A percentile compares a stretch with the other conserved stretches of the same genome.
Conservation (phyloP, 1,139 yeast genomes). For the Magnusiomyces clavatus region DNA sequence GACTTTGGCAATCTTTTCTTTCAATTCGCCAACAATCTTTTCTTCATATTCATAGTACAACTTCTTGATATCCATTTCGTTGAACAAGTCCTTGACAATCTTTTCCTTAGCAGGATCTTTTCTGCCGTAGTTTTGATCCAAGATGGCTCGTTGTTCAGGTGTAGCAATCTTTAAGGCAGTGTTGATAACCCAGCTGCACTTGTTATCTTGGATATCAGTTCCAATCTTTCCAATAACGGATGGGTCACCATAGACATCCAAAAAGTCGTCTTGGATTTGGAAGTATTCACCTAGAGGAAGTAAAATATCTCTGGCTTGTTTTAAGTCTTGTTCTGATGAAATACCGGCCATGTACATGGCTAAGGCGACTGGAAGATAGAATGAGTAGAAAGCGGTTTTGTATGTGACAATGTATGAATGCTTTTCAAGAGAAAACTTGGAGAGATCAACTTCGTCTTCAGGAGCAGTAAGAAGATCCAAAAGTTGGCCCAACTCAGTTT, state of each 20-base stretch:
- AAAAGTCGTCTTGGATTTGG: conserved; percentile 96
- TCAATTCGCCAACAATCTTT: conserved; percentile 55
- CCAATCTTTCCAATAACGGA: conserved; percentile 98
- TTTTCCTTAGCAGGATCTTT: conserved; percentile 67
- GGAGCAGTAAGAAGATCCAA: conserved; percentile 95
- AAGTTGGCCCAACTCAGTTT: conserved; percentile 95
- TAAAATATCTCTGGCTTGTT: conserved; percentile 82
- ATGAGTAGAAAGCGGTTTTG: conserved; percentile 96
- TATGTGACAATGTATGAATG: conserved; percentile 93
- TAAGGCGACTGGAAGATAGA: conserved; percentile 94
- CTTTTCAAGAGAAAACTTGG: conserved; percentile 77
- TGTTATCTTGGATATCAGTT: conserved; percentile 96
- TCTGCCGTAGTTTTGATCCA: conserved; percentile 86
- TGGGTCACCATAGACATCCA: conserved; percentile 97
- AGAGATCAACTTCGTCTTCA: conserved; percentile 83
- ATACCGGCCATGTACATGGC: conserved; percentile 93
- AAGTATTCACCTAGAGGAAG: conserved; percentile 96
- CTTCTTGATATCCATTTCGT: conserved; percentile 62
- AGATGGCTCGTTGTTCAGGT: conserved; percentile 70
- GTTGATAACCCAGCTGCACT: conserved; percentile 96
- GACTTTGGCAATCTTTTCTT: conserved; percentile 51
- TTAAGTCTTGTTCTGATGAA: conserved; percentile 59
- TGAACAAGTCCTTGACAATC: conserved; percentile 65
- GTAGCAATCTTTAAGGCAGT: conserved; percentile 76
- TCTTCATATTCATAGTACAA: conserved; percentile 81